A percentile compares a stretch with the other conserved stretches of the same genome.
Conservation (phyloP, 2,329 filamentous ascomycete genomes). For the Cryphonectria parasitica region DNA sequence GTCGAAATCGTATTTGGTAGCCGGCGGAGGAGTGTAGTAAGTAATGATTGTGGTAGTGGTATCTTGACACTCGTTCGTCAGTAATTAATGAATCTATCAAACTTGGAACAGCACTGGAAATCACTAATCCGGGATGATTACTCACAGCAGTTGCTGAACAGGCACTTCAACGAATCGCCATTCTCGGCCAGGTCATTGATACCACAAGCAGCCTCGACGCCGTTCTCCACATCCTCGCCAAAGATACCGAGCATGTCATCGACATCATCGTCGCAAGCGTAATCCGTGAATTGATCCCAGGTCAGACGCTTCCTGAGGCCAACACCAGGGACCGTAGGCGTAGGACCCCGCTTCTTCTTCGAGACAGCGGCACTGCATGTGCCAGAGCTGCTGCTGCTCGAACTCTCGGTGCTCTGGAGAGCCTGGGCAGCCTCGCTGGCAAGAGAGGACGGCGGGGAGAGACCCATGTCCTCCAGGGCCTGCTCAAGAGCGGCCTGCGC, state of each 20-base stretch:
- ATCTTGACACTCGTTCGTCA: not conserved
- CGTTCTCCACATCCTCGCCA: not conserved
- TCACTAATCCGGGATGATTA: not conserved
- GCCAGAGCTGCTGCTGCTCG: conserved; percentile 1
- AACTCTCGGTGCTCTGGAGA: not conserved
- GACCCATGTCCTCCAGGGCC: conserved; percentile 1
- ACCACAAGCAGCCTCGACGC: not conserved
- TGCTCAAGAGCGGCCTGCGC: conserved; percentile 4
- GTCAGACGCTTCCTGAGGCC: conserved; percentile 6
- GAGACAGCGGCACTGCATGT: not conserved
- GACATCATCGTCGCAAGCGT: conserved; percentile 1
- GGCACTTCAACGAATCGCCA: not conserved
- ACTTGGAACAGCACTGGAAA: not conserved
- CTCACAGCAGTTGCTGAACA: conserved; percentile 5
- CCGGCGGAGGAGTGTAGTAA: not conserved
- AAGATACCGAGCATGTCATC: conserved; percentile 7
- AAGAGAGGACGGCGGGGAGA: not conserved
- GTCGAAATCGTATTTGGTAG: conserved; percentile 2
- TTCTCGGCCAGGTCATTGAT: not conserved
- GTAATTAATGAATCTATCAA: not conserved
- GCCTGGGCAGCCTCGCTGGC: not conserved
- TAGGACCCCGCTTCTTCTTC: not conserved
- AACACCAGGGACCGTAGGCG: not conserved
- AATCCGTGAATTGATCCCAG: conserved; percentile 5
- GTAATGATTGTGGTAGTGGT: not conserved